Evolutionary conservation across 768 basidiomycete genomes (phyloP), one percentile per base, ranked within the genome.

Genomic region (Suillus tomentosus): DNA sequence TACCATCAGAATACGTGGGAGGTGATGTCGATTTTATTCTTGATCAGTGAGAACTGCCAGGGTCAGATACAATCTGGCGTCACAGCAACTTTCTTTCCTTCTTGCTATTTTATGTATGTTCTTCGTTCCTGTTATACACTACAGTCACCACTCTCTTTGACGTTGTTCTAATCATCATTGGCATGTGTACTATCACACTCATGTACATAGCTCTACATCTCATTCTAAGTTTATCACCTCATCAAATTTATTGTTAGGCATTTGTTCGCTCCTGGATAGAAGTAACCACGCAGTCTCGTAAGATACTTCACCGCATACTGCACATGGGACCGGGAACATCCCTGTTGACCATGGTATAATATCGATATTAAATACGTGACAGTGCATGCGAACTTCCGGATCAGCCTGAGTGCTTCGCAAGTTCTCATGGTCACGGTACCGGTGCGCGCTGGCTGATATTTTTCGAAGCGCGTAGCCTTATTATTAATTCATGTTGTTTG

Each of bases 401-500:
- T 31, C 31, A 31, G 31, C 31, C 31, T 31, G 31, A 31, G 31
- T 31, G 34, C 27, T 50, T 50, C 14, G 15, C 51, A 53, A 53
- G 48, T 51, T 27, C 24, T 7, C 50, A 15, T 27, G 24, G 14
- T 50, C 31, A 31, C 31, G 31, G 31, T 31, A 31, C 31, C 31
- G 31, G 31, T 31, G 17, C 24, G 17, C 24, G 31, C 9, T 24
- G 6, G 11, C 31, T 31, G 31, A 5, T 58, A 40, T 37, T 42
- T 58, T 39, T 58, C 6, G 14, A 27, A 58, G 10, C 39, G 24
- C 10, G 39, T 57, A 17, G 17, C 24, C 40, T 60, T 43, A 48
- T 37, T 37, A 47, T 45, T 3, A 60, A 15, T 34, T 9, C 40
- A 66, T 66, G 71, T 15, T 58, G 27, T 27, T 67, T 17, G 45